phyloP scores from a whole-genome alignment of 176 grass and related monocot genomes.

The sorghum (Sorghum bicolor) region DNA sequence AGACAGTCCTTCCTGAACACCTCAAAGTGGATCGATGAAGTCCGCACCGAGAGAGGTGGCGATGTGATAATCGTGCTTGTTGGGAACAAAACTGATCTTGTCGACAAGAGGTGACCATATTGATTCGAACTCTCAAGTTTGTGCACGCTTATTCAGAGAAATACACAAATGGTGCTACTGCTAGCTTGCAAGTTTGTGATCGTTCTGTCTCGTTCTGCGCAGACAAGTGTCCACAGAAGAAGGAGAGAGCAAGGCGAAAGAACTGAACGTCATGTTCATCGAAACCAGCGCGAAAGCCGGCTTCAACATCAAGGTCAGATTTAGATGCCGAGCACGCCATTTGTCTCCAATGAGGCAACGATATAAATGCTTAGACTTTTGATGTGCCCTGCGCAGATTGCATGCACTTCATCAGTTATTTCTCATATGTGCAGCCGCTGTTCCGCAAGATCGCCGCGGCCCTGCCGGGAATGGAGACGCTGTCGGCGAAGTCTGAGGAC shows the following conservation, averaged over 20 bases:
- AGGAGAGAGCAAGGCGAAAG: slow-evolving; percentile 18
- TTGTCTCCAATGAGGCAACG: not conserved
- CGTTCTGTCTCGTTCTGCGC: not conserved
- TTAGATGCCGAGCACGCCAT: not conserved
- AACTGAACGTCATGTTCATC: slow-evolving; percentile 29
- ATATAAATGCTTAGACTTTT: not conserved
- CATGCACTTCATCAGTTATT: not conserved
- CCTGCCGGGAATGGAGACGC: slow-evolving; percentile 29
- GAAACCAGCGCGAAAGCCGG: slow-evolving; percentile 31
- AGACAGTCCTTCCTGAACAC: slow-evolving; percentile 28
- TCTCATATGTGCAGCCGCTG: slow-evolving; percentile 1
- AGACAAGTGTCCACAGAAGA: slow-evolving; percentile 33
- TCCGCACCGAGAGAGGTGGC: slow-evolving; percentile 19
- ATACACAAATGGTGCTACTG: not conserved
- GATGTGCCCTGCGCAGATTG: not conserved
- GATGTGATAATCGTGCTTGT: slow-evolving; percentile 28
- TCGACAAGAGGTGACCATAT: slow-evolving; percentile 2
- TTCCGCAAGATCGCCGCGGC: slow-evolving; percentile 27
- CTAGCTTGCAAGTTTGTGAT: not conserved
- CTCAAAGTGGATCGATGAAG: slow-evolving; percentile 28
- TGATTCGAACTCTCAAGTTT: not conserved
- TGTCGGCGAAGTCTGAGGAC: slow-evolving; percentile 22
- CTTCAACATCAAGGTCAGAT: slow-evolving; percentile 28
- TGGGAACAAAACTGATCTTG: slow-evolving; percentile 32
- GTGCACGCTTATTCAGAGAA: not conserved